Base-by-base conservation (phyloP, 345 rosid species). In the Gossypium turneri region DNA sequence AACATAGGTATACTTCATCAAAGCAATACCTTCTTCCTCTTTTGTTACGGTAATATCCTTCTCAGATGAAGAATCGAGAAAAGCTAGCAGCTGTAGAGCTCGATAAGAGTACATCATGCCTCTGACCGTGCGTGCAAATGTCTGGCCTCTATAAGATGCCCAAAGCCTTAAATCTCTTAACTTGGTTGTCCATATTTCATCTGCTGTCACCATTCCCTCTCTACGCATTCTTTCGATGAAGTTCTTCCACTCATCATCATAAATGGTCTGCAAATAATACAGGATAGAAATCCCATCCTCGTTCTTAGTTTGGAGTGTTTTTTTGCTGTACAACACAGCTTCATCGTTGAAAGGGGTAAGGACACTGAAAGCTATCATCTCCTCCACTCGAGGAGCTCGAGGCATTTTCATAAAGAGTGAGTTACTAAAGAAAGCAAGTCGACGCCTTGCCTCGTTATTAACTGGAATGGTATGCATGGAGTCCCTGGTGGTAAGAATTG, bases 121-220 rank as follows among this genome's bases (percentile, higher is more conserved):
- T 82, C 98, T 85, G 69, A 92, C 93, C 9, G 98, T 94, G 63
- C 97, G 97, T 67, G 92, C 82, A 79, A 94, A 89, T 19, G 98
- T 92, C 84, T 92, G 98, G 79, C 98, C 98, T 82, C 98, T 86
- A 85, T 91, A 92, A 44, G 97, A 94, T 57, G 97, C 97, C 98
- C 97, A 94, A 76, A 90, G 92, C 86, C 97, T 85, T 79, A 92
- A 87, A 70, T 94, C 97, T 77, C 89, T 91, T 83, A 88, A 81
- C 88, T 81, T 94, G 70, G 87, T 82, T 22, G 89, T 83, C 89
- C 90, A 87, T 72, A 94, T 80, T 76, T 92, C 4, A 51, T 51
- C 9, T 4, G 7, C 56, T 51, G 56, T 51, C 17, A 16, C n/a
- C 19, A 2, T 2, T 51, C 56, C 0, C 19, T 7, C 56, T 51